These are phyloP conservation scores for Parastagonospora avenae DNA, from an alignment of 2,329 filamentous ascomycete species.

Conservation along the genomic window DNA sequence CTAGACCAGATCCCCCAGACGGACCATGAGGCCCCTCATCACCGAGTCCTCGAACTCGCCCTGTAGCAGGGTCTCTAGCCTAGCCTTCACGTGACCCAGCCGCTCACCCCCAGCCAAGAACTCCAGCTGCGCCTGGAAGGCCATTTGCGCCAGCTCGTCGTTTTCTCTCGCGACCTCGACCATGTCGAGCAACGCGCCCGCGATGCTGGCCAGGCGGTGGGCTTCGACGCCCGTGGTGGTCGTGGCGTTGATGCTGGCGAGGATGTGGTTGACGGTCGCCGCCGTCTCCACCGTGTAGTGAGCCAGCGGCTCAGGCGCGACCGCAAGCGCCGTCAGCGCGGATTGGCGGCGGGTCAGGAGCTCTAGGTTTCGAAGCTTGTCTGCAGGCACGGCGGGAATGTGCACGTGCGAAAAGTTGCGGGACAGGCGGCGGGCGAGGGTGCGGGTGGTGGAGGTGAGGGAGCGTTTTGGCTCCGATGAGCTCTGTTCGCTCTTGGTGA, in stretches of 20 bases:
- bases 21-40: no score
- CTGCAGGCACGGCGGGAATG: neutral
- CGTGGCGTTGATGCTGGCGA: neutral
- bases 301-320: neutral
- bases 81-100: no score
- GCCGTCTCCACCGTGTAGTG: no score
- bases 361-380: neutral
- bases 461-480: conserved; percentile 9
- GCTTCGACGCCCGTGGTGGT: neutral
- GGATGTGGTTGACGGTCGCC: neutral
- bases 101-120: no score
- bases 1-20: no score
- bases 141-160: no score
- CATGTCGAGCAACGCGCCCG: neutral
- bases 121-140: no score
- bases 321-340: neutral
- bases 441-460: conserved; percentile 16
- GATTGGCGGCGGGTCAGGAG: neutral
- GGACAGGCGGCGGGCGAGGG: conserved; percentile 26
- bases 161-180: neutral
- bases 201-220: no score
- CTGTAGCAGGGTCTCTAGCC: no score
- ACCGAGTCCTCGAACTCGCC: no score
- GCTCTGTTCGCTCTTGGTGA: conserved; percentile 20
- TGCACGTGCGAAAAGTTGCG: conserved; percentile 16